Evolutionary conservation across 768 basidiomycete species (phyloP).

Genomic region (Pilatotrama ljubarskyi): DNA sequence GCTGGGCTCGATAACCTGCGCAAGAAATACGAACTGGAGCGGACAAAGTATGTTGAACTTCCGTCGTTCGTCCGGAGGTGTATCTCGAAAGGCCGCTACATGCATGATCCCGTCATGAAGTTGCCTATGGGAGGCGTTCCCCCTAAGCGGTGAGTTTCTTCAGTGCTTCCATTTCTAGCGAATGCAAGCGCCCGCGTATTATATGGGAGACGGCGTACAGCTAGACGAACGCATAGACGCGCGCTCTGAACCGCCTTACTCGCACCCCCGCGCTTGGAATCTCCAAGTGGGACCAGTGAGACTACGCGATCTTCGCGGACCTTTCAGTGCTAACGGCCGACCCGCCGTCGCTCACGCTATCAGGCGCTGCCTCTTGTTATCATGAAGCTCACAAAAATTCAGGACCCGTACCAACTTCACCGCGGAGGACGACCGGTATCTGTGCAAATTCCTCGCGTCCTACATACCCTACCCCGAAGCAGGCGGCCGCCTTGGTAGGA

Average conservation of each 20-base stretch:
- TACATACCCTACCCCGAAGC: neutral
- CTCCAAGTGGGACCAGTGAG: too few relatives aligned
- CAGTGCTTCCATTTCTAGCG: neutral
- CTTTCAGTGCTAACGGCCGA: too few relatives aligned
- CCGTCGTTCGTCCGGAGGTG: conserved; percentile 14
- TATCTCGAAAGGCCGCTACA: conserved; percentile 5
- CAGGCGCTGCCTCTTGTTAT: too few relatives aligned
- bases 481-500: conserved; percentile 11
- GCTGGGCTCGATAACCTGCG: neutral
- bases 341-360: too few relatives aligned
- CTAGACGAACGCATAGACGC: neutral
- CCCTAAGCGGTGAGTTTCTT: neutral
- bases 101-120: conserved; percentile 27
- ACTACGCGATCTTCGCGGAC: too few relatives aligned
- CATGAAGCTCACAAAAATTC: neutral
- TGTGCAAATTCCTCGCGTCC: conserved; percentile 10
- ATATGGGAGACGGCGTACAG: conserved; percentile 3
- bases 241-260: neutral
- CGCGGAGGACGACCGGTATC: conserved; percentile 15
- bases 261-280: too few relatives aligned
- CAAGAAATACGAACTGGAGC: conserved; percentile 5
- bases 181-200: neutral
- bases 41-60: conserved; percentile 11
- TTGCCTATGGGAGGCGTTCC: conserved; percentile 9
- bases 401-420: conserved; percentile 11